Evolutionary conservation across 2,329 filamentous ascomycete genomes (phyloP).

Genomic region (Aspergillus fumigatiaffinis): DNA sequence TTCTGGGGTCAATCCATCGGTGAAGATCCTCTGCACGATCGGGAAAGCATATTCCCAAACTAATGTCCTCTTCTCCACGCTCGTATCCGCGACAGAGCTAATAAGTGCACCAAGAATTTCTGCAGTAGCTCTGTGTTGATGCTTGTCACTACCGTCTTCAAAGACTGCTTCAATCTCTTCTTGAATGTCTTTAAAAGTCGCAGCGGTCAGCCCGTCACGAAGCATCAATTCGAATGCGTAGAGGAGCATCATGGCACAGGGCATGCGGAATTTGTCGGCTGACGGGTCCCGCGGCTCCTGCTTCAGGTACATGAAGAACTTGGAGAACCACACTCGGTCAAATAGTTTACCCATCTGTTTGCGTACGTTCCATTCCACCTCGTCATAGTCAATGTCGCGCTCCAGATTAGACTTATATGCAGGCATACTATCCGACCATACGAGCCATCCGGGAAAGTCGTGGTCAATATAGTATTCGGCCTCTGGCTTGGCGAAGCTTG

Average conservation of each 20-base stretch:
- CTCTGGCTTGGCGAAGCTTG: constrained; percentile 70
- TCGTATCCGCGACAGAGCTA: constrained; percentile 73
- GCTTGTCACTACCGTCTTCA: constrained; percentile 92
- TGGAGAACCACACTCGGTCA: constrained; percentile 78
- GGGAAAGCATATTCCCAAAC: constrained; percentile 91
- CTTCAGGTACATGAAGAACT: constrained; percentile 89
- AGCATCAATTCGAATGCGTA: constrained; percentile 89
- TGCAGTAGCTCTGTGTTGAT: constrained; percentile 91
- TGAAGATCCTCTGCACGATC: constrained; percentile 77
- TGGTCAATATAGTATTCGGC: constrained; percentile 87
- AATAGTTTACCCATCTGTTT: constrained; percentile 76
- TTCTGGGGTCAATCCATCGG: constrained; percentile 89
- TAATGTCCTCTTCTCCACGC: constrained; percentile 65
- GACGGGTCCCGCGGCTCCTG: constrained; percentile 84
- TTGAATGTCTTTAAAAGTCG: constrained; percentile 83
- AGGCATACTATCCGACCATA: constrained; percentile 85
- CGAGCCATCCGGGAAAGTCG: constrained; percentile 92
- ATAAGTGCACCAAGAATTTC: constrained; percentile 89
- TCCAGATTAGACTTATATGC: constrained; percentile 70
- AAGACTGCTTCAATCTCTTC: constrained; percentile 73
- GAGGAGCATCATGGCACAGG: constrained; percentile 79
- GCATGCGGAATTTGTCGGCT: constrained; percentile 84
- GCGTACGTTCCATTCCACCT: constrained; percentile 69
- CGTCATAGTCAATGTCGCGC: constrained; percentile 70
- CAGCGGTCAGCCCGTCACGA: constrained; percentile 65